A percentile compares a stretch with the other conserved stretches of the same genome.
Evolutionary conservation across 1,284 basidiomycete genomes (phyloP).

Genomic region (Sanghuangporus baumii): DNA sequence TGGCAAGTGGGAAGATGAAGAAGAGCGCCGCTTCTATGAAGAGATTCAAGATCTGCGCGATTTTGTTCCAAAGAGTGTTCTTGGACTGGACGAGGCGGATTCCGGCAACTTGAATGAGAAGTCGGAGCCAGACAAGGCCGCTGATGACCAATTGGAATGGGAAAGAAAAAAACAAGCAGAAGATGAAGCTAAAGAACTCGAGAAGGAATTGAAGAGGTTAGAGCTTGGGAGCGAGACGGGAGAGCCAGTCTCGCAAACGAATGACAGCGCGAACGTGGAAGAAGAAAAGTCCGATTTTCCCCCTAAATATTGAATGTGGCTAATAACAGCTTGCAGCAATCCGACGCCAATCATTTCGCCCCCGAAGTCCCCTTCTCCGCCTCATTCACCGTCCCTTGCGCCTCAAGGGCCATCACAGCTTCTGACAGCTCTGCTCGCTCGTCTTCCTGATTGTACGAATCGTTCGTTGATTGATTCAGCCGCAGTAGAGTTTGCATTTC

Average conservation of each 20-base stretch:
- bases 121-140: constrained; percentile 30
- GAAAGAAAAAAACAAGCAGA: constrained; percentile 46
- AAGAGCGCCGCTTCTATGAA: constrained; percentile 92
- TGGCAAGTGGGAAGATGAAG: constrained; percentile 98
- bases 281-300: constrained; percentile 37
- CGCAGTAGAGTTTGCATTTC: constrained; percentile 92
- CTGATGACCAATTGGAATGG: constrained; percentile 43
- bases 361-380: constrained; percentile 55
- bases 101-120: constrained; percentile 23
- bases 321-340: constrained; percentile 29
- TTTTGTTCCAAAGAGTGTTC: constrained; percentile 81
- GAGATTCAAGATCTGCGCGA: constrained; percentile 90
- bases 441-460: constrained; percentile 90
- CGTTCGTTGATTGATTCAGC: constrained; percentile 90
- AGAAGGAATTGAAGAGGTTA: constrained; percentile 54
- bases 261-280: constrained; percentile 29
- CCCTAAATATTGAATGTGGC: constrained; percentile 4
- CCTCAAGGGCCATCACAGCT: constrained; percentile 90
- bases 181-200: constrained; percentile 49
- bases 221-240: constrained; percentile 40
- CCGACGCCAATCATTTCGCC: constrained; percentile 63
- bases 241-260: constrained; percentile 22
- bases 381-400: constrained; percentile 59
- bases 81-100: constrained; percentile 72
- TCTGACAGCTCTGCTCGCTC: constrained; percentile 86